These are phyloP conservation scores for Penicillium macrosclerotiorum DNA, from an alignment of 495 filamentous ascomycete species.

Conservation along the genomic window DNA sequence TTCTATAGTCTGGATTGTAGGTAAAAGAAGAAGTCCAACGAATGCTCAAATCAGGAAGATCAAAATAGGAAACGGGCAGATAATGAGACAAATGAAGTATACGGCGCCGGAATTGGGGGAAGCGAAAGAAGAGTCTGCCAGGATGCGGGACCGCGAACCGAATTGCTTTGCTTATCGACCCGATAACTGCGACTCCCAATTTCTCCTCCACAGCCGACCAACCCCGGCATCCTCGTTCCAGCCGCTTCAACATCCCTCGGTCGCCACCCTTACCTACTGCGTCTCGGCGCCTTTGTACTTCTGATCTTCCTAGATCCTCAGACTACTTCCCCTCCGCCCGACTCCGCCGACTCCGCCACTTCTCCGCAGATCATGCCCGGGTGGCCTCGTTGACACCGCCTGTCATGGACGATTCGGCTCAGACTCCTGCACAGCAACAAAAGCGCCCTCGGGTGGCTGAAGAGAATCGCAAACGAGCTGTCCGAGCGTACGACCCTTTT, in stretches of 20 bases:
- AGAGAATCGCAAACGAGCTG: conserved; percentile 50
- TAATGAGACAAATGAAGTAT: too few species aligned
- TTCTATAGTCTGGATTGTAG: too few species aligned
- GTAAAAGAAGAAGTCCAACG: too few species aligned
- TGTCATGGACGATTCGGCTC: conserved; percentile 26
- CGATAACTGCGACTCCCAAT: conserved; percentile 10
- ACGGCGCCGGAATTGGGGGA: conserved; percentile 4
- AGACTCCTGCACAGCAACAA: conserved; percentile 31
- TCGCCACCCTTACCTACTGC: neutral
- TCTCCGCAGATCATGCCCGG: conserved; percentile 28
- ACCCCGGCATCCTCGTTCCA: neutral
- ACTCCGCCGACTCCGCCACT: conserved; percentile 9
- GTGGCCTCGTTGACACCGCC: conserved; percentile 20
- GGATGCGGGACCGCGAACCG: conserved; percentile 21
- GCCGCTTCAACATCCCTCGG: neutral
- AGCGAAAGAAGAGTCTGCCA: conserved; percentile 10
- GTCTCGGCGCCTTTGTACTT: neutral
- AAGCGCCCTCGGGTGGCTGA: conserved; percentile 49
- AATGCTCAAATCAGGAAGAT: too few species aligned
- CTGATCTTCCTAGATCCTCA: neutral
- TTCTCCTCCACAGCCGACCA: neutral
- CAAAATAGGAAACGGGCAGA: too few species aligned
- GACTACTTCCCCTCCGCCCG: neutral
- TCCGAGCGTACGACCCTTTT: conserved; percentile 36
- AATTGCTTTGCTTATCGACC: conserved; percentile 9